phyloP scores from a whole-genome alignment of 169 alveolate genomes.

The Plasmodium cynomolgi region DNA sequence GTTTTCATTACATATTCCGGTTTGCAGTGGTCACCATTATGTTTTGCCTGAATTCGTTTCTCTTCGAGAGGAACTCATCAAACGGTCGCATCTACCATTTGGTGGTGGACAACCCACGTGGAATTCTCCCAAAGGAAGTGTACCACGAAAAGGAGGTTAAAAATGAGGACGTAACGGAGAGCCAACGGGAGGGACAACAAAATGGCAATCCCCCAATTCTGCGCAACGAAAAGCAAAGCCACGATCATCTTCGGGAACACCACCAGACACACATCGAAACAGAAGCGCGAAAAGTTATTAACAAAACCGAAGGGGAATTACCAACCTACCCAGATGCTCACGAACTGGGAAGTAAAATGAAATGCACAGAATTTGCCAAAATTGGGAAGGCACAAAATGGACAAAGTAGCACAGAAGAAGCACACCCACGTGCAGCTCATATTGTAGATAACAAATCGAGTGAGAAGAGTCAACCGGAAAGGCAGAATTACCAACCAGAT shows the following conservation, averaged over 20 bases:
- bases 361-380: background rate
- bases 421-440: background rate
- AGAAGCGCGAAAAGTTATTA: background rate
- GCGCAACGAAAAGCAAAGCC: background rate
- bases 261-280: background rate
- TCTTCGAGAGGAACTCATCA: slow-evolving; percentile 48
- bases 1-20: slow-evolving; percentile 29
- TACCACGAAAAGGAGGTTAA: background rate
- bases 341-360: background rate
- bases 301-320: background rate
- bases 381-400: background rate
- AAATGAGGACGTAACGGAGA: background rate
- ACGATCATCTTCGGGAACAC: background rate
- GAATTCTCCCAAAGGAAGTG: background rate
- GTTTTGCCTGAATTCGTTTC: slow-evolving; percentile 43
- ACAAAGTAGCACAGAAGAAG: background rate
- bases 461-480: background rate
- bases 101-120: background rate
- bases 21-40: slow-evolving; percentile 48
- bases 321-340: background rate
- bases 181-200: background rate
- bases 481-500: background rate
- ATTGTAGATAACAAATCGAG: background rate
- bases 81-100: slow-evolving; percentile 22
- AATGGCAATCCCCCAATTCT: background rate